These are phyloP conservation scores for Inga leiocalycina DNA, from an alignment of 306 rosid species.

Conservation along the genomic window DNA sequence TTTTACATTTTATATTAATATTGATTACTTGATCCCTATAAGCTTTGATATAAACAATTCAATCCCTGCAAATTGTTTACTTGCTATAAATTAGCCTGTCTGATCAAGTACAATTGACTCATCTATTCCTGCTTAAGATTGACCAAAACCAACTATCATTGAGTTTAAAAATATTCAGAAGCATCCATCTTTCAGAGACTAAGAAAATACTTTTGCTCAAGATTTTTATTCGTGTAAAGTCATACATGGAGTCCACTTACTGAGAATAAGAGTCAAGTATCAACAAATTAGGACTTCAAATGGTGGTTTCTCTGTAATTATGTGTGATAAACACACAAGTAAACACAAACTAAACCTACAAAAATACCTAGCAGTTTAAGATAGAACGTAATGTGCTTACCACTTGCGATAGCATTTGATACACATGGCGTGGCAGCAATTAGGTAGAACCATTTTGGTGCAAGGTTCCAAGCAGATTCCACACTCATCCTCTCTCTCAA, in stretches of 20 bases:
- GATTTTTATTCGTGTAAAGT: background rate
- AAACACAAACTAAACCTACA: background rate
- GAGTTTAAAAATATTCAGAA: background rate
- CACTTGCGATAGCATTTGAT: slow-evolving; percentile 97
- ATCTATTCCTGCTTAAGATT: background rate
- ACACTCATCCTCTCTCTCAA: slow-evolving; percentile 94
- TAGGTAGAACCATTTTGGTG: slow-evolving; percentile 91
- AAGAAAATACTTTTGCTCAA: background rate
- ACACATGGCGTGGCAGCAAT: slow-evolving; percentile 97
- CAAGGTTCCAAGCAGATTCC: slow-evolving; percentile 98
- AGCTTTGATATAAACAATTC: background rate
- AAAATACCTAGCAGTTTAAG: background rate
- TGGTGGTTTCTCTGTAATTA: background rate
- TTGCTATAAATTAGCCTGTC: background rate
- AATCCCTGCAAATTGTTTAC: background rate
- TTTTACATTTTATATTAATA: background rate
- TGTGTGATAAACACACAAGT: background rate
- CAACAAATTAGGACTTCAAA: background rate
- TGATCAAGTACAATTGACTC: background rate
- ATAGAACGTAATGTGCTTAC: slow-evolving; percentile 41
- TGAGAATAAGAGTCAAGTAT: background rate
- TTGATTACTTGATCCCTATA: background rate
- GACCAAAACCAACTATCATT: background rate
- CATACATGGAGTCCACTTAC: background rate
- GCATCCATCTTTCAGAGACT: background rate